Evolutionary conservation across 306 rosid genomes (phyloP).

Genomic region (Pyrus pyrifolia): DNA sequence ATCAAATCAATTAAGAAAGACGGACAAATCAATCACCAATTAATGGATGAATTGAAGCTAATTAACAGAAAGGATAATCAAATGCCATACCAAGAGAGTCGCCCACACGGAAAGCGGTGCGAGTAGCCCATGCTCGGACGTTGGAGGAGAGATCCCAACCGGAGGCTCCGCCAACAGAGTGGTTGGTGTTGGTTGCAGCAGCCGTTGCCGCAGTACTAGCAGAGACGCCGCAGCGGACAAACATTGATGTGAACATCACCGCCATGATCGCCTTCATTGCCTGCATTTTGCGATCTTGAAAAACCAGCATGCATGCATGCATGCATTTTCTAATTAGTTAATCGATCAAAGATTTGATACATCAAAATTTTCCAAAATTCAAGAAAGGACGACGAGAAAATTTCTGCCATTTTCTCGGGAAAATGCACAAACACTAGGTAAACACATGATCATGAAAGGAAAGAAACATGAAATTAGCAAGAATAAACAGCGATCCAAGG

Average conservation of each 20-base stretch:
- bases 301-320: no score
- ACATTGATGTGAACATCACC: conserved; percentile 36
- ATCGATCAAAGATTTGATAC: no score
- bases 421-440: neutral
- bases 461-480: neutral
- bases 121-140: conserved; percentile 49
- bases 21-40: neutral
- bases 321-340: no score
- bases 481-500: neutral
- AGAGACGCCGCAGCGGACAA: conserved; percentile 54
- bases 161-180: conserved; percentile 57
- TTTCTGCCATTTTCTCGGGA: conserved; percentile 10
- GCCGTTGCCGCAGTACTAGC: conserved; percentile 1
- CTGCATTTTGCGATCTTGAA: neutral
- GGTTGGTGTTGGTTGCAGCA: conserved; percentile 17
- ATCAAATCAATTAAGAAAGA: no score
- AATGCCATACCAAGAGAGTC: conserved; percentile 52
- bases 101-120: conserved; percentile 39
- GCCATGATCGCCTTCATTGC: conserved; percentile 44
- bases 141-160: conserved; percentile 73
- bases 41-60: neutral
- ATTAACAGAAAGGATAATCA: neutral
- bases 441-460: neutral
- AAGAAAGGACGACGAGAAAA: no score
- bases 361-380: no score